phyloP scores from a whole-genome alignment of 1,284 basidiomycete species.

The Tausonia pullulans region DNA sequence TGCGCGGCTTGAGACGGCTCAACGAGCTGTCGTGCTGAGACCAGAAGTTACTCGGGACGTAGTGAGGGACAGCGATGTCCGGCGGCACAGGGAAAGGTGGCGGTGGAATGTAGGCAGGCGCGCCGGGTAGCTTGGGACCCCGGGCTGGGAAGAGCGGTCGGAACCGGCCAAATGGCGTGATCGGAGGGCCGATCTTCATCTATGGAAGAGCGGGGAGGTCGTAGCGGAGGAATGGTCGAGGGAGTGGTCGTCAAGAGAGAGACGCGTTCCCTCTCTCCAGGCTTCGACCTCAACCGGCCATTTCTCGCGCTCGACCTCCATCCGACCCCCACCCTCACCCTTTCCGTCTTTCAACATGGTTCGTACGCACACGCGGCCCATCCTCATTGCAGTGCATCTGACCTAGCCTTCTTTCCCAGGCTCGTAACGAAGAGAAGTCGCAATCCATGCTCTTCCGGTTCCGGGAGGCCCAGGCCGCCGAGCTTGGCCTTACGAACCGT shows the following conservation, averaged over 20 bases:
- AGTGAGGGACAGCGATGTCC: constrained; percentile 49
- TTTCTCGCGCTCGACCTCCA: neutral
- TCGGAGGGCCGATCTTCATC: neutral
- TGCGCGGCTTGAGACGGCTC: constrained; percentile 18
- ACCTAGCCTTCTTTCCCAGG: constrained; percentile 39
- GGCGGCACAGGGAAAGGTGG: constrained; percentile 47
- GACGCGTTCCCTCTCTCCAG: neutral
- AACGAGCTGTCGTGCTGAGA: constrained; percentile 21
- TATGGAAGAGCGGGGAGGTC: too few relatives aligned
- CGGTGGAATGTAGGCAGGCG: neutral
- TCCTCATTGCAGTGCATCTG: neutral
- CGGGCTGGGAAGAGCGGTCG: constrained; percentile 3
- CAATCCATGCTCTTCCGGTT: constrained; percentile 99
- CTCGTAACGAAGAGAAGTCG: constrained; percentile 93
- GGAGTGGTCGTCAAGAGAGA: too few relatives aligned
- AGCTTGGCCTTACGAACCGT: constrained; percentile 71
- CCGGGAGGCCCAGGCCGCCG: constrained; percentile 88
- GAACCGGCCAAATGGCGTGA: constrained; percentile 11
- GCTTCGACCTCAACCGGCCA: neutral
- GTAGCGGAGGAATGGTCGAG: too few relatives aligned
- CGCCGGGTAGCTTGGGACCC: neutral
- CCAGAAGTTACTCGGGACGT: constrained; percentile 40
- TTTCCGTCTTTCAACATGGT: neutral
- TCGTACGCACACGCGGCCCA: neutral
- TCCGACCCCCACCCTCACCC: neutral